phyloP scores from a whole-genome alignment of 1,284 basidiomycete species.

The Athelia psychrophila region DNA sequence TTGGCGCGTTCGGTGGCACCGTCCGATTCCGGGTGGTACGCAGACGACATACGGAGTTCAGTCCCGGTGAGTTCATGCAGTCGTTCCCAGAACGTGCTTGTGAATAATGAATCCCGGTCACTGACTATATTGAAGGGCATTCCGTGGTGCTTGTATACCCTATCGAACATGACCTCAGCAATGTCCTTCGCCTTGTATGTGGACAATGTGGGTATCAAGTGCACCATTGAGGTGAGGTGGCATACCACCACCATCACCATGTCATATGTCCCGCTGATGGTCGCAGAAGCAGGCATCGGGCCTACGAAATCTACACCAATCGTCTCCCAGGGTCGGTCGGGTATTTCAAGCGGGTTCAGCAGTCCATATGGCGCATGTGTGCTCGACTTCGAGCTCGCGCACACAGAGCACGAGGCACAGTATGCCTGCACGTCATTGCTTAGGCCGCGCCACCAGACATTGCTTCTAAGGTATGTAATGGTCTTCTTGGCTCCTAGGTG shows the following conservation, averaged over 20 bases:
- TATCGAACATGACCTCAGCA: slow-evolving; percentile 19
- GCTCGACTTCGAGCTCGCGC: slow-evolving; percentile 18
- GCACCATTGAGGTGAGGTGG: slow-evolving; percentile 30
- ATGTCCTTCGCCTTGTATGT: slow-evolving; percentile 15
- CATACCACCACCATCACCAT: slow-evolving; percentile 29
- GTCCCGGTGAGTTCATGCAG: slow-evolving; percentile 11
- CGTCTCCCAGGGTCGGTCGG: slow-evolving; percentile 22
- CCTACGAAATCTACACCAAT: slow-evolving; percentile 37
- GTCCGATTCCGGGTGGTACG: slow-evolving; percentile 28
- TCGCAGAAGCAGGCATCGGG: slow-evolving; percentile 26
- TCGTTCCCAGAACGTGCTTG: slow-evolving; percentile 7
- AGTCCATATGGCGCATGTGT: slow-evolving; percentile 22
- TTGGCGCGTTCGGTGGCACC: slow-evolving; percentile 18
- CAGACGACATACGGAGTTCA: slow-evolving; percentile 20
- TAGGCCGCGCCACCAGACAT: slow-evolving; percentile 28
- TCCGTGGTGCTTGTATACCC: slow-evolving; percentile 17
- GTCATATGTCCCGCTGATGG: slow-evolving; percentile 24
- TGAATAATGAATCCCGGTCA: slow-evolving; percentile 9
- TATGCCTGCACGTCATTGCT: slow-evolving; percentile 17
- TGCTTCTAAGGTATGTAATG: slow-evolving; percentile 17
- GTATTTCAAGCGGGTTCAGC: slow-evolving; percentile 19
- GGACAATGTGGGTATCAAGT: slow-evolving; percentile 21
- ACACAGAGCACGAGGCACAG: slow-evolving; percentile 22
- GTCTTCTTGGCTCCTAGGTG: slow-evolving; percentile 27
- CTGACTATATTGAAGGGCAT: slow-evolving; percentile 8